Evolutionary conservation across 176 grass and related monocot species (phyloP).

Genomic region (Cenchrus americanus): DNA sequence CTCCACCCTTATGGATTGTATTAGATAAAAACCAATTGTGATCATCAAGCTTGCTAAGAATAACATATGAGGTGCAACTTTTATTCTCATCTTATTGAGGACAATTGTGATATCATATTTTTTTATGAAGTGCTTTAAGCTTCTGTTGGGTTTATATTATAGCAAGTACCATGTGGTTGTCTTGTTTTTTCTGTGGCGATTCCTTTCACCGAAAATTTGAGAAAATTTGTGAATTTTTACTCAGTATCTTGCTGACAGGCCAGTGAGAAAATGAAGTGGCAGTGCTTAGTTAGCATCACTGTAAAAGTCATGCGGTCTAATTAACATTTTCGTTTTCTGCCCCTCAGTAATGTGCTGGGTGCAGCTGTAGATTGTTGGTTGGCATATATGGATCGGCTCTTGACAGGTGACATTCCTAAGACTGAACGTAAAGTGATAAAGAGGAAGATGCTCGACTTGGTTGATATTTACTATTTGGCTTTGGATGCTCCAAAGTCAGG

Average conservation of each 20-base stretch:
- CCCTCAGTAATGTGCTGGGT: conserved; percentile 48
- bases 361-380: conserved; percentile 63
- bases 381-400: conserved; percentile 63
- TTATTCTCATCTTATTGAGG: neutral
- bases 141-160: neutral
- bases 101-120: neutral
- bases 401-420: conserved; percentile 49
- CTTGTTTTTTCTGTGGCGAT: neutral
- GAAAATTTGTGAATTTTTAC: neutral
- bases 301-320: neutral
- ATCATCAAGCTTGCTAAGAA: neutral
- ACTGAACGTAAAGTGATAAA: conserved; percentile 32
- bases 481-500: conserved; percentile 74
- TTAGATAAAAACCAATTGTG: neutral
- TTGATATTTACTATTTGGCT: conserved; percentile 80
- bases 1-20: too few relatives aligned
- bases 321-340: conserved; percentile 29
- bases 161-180: neutral
- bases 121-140: neutral
- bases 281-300: too few relatives aligned
- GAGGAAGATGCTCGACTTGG: conserved; percentile 55
- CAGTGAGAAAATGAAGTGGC: too few relatives aligned
- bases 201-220: neutral
- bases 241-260: too few relatives aligned
- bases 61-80: neutral